Conservation (phyloP, 805 yeast species). For the Scheffersomyces coipomensis region DNA sequence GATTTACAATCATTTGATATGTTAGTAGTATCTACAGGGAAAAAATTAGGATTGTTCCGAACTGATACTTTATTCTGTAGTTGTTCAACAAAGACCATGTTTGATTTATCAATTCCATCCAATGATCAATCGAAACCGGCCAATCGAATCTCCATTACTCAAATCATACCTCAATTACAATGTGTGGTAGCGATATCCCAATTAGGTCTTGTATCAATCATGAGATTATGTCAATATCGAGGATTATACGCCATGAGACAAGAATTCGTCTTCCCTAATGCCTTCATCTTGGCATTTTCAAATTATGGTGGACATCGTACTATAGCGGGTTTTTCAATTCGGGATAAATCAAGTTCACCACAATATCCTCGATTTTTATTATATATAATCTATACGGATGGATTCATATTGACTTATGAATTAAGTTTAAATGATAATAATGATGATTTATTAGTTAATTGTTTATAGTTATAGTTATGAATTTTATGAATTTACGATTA, state of each 20-base stretch:
- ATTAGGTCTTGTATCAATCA: constrained; percentile 34
- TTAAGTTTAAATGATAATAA: constrained; percentile 4
- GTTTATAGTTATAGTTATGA: background rate
- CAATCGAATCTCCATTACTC: constrained; percentile 35
- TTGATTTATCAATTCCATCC: constrained; percentile 33
- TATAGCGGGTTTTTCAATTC: constrained; percentile 28
- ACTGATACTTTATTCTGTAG: constrained; percentile 47
- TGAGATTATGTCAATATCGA: constrained; percentile 34
- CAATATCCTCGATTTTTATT: constrained; percentile 25
- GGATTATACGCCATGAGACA: constrained; percentile 43
- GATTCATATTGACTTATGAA: constrained; percentile 22
- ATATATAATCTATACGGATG: constrained; percentile 35
- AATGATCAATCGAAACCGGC: constrained; percentile 33
- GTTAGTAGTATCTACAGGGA: constrained; percentile 43
- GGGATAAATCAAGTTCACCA: constrained; percentile 19
- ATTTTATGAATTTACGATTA: constrained; percentile 1
- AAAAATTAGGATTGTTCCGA: constrained; percentile 44
- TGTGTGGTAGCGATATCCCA: constrained; percentile 35
- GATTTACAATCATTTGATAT: constrained; percentile 4
- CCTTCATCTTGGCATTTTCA: constrained; percentile 22
- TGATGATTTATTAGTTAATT: background rate
- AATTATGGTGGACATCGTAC: constrained; percentile 27
- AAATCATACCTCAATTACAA: constrained; percentile 33
- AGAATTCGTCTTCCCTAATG: constrained; percentile 41
- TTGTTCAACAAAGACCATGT: constrained; percentile 44